Evolutionary conservation across 331 rosid genomes (phyloP), one percentile per base, ranked within the genome.

Genomic region (Ulmus americana): DNA sequence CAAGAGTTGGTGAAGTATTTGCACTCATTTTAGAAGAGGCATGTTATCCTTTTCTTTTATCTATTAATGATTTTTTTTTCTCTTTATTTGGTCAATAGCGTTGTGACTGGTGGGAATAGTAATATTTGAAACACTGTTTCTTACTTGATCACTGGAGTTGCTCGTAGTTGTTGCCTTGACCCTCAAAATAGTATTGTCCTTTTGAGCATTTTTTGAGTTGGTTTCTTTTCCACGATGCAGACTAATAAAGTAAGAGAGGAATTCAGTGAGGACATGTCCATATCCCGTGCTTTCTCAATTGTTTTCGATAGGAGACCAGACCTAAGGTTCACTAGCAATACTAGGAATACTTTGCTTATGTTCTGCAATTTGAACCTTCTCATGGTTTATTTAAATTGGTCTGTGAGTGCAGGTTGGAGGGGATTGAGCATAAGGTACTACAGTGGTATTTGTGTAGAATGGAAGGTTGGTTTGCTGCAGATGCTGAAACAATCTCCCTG

Each of bases 381-480:
- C 11, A 45, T 63, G 42, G 53, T 39, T 72, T 63, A 63, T 67
- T 47, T 39, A 59, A 38, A 61, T 67, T 58, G 38, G 52, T 59
- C 63, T 13, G 20, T 68, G 72, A 49, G 55, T 78, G 69, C 86
- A 94, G 99, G 85, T 72, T 94, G 83, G 97, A 90, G 61, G 99
- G 97, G 58, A 79, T 87, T 63, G 72, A 90, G 22, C 85, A 87
- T 71, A 94, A 90, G 79, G 99, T 94, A 54, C 85, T 94, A 72
- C 99, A 94, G 73, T 94, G 99, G 99, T 94, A 94, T 80, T 72
- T 94, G 70, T 94, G 97, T 77, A 80, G 99, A 83, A 85, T 94
- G 99, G 99, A 94, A 75, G 99, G 99, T 39, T 94, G 99, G 99
- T 94, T 94, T 82, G 94, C 99, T 52, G 88, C 95, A 39, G 99